A percentile compares a stretch with the other conserved stretches of the same genome.
Conservation (phyloP, 345 rosid genomes). For the Eucalyptus victrix region DNA sequence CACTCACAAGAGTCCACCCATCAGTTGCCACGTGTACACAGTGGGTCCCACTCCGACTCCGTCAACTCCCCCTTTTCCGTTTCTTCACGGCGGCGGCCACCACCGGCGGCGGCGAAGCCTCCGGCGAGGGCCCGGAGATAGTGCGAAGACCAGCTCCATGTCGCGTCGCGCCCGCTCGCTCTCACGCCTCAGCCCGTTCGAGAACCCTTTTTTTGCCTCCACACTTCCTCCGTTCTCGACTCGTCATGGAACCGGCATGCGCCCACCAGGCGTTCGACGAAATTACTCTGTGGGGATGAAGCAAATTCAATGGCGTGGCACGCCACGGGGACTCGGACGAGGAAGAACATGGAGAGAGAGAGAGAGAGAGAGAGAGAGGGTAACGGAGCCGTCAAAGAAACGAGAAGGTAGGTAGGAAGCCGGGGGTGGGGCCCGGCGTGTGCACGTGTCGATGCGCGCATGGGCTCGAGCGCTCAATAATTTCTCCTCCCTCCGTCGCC, state of each 20-base stretch:
- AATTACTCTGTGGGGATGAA: too few species aligned
- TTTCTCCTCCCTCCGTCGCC: background rate
- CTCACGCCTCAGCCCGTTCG: too few species aligned
- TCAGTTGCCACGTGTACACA: background rate
- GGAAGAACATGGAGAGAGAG: too few species aligned
- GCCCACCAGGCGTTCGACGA: too few species aligned
- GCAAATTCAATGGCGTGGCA: too few species aligned
- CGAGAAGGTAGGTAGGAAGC: background rate
- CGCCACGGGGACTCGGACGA: too few species aligned
- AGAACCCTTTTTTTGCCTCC: too few species aligned
- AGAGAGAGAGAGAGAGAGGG: too few species aligned
- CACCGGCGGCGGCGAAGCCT: background rate
- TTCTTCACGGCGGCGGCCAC: background rate
- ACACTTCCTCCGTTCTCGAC: too few species aligned
- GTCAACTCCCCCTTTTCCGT: background rate
- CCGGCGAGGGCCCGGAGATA: too few species aligned
- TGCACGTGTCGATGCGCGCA: background rate
- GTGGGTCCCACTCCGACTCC: background rate
- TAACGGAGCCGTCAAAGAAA: background rate
- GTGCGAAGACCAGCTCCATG: slow-evolving; percentile 14
- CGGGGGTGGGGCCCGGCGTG: background rate
- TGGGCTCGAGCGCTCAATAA: background rate
- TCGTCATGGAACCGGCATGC: too few species aligned
- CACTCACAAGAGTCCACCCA: background rate
- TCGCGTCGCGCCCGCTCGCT: too few species aligned